phyloP scores from a whole-genome alignment of 1,139 yeast species.

The Debaryomyces fabryi region DNA sequence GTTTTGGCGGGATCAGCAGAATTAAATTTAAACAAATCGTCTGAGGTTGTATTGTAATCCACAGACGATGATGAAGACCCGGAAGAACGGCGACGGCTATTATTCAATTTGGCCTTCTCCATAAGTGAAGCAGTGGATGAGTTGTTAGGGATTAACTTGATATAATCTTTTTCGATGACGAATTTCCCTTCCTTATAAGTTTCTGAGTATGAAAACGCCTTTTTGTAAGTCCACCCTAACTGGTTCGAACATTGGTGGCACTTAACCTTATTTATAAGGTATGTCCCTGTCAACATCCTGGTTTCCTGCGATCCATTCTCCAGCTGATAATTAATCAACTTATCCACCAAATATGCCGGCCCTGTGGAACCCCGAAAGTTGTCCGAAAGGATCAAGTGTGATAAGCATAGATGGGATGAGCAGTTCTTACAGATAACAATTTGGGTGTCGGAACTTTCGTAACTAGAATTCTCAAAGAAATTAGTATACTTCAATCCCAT shows the following conservation, averaged over 20 bases:
- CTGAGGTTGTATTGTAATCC: conserved; percentile 1
- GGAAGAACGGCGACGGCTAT: conserved; percentile 26
- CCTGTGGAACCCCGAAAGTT: conserved; percentile 56
- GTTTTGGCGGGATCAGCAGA: neutral
- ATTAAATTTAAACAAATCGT: conserved; percentile 4
- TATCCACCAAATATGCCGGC: conserved; percentile 54
- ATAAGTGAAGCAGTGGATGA: conserved; percentile 29
- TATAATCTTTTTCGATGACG: conserved; percentile 60
- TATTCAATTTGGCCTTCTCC: conserved; percentile 33
- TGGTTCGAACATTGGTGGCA: conserved; percentile 67
- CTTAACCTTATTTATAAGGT: conserved; percentile 60
- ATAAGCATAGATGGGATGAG: conserved; percentile 54
- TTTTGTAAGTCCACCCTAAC: conserved; percentile 80
- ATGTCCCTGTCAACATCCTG: conserved; percentile 71
- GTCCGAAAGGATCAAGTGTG: conserved; percentile 49
- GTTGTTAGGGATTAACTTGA: conserved; percentile 28
- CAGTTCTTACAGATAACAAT: conserved; percentile 55
- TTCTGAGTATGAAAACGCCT: conserved; percentile 57
- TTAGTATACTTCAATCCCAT: conserved; percentile 46
- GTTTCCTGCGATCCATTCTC: conserved; percentile 38
- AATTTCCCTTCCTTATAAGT: conserved; percentile 77
- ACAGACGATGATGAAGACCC: conserved; percentile 13
- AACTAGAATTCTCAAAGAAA: conserved; percentile 39
- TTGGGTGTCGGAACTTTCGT: conserved; percentile 39
- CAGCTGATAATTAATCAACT: conserved; percentile 44